Base-by-base conservation (phyloP, 2,329 filamentous ascomycete genomes). In the Calonectria crousiana region DNA sequence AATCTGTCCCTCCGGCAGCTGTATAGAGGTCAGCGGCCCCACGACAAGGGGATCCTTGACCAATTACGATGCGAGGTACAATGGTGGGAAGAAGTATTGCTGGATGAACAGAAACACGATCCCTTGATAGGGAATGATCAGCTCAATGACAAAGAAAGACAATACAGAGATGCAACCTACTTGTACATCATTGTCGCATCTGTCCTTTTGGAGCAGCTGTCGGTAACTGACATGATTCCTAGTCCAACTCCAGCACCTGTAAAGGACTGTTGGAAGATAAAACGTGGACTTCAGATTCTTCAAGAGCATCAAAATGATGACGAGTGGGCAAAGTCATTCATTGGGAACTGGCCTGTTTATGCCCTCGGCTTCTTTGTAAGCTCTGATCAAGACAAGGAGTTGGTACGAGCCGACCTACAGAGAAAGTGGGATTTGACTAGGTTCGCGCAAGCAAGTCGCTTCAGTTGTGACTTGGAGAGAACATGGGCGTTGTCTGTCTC, bases 281-380 rank as follows among this genome's bases (percentile, higher is more conserved):
- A 51, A 5, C 8, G 66, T 18, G 74, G 71, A 0, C 20, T 78
- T 11, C 10, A 36, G 13, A 77, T 81, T 5, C 67, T 81, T 1
- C 41, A 58, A 13, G 44, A 67, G 6, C 71, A 80, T 2, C 62
- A 41, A 38, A 8, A 66, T 1, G 75, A 77, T 14, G 64, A 67
- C 1, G 75, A 67, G 6, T 81, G 79, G 80, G 73, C 78, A 2
- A 76, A 67, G 0, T 81, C 80, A 34, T 84, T 78, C 23, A 78
- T 83, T 0, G 78, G 80, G 0, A 78, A 77, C n/a, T 81, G 79
- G 74, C 76, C 78, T 5, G 74, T 77, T 1, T 81, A 81, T 65
- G 78, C 74, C 18, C 75, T 67, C 62, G 83, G 56, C 2, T 73
- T 69, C 65, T 78, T 75, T 72, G 34, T 79, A 30, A 70, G 56